Evolutionary conservation across 768 basidiomycete species (phyloP), one percentile per base, ranked within the genome.

Genomic region (Boletus vinaceobasis): DNA sequence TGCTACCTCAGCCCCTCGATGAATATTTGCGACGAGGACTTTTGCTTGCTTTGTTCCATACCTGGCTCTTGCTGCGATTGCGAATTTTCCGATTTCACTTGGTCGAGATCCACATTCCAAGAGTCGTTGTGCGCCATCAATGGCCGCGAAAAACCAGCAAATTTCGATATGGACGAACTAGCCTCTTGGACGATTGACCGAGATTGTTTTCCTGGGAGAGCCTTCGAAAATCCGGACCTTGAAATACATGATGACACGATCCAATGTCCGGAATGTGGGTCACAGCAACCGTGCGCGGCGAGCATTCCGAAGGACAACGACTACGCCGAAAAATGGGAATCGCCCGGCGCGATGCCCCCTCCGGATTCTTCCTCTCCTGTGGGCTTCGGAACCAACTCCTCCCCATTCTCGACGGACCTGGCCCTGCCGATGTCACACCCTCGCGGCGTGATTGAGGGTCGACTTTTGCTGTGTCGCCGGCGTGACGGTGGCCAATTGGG

Each of bases 331-430:
- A 29, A 26, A 36, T 55, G 53, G 47, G 43, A 46, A n/a, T 55
- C 57, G 0, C 57, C 60, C 10, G 23, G 23, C n/a, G 8, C 44
- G 39, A 39, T 23, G 0, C 53, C 35, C 14, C 65, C 66, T 53
- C 64, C 66, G 19, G 54, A 56, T 6, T 68, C 65, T 11, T 67
- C 66, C 23, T 68, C 63, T 3, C 61, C 63, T 39, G 26, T 54
- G 14, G 13, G 39, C 7, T 23, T 55, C n/a, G 43, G 37, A 15
- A 14, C 14, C 2, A 39, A 50, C 27, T 43, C 43, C 1, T 56
- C 51, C 2, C 53, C 46, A n/a, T 32, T 50, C 19, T 31, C 32
- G 43, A 44, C 45, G 31, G 38, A 36, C 17, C 38, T 10, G 23
- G 42, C 7, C 27, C 8, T 35, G 40, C 32, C 44, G 26, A 37